Base-by-base conservation (phyloP, 2,329 filamentous ascomycete genomes). In the Cryphonectria naterciae region DNA sequence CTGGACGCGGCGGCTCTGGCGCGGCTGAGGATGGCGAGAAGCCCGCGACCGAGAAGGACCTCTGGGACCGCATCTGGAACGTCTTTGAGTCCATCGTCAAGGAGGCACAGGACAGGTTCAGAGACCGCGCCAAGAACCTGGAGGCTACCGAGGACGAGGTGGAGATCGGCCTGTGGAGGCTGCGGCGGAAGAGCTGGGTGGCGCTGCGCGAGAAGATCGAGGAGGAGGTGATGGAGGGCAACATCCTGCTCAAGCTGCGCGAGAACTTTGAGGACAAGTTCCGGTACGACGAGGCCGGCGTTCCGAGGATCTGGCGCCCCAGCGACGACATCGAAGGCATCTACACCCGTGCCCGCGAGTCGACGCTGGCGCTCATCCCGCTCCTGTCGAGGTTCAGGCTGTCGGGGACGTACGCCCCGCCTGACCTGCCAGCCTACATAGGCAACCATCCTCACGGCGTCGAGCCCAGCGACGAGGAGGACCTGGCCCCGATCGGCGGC, bases 251-350 rank as follows among this genome's bases (percentile, higher is more conserved):
- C 75, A 99, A 99, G 85, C 88, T 99, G 67, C 90, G 96, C 49
- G 96, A 99, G 81, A 98, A 98, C 83, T 99, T 99, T 75, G 96
- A 99, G 82, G 96, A 99, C 84, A 98, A 97, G 82, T 99, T 99
- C 88, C 92, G 96, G 74, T 99, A 99, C 77, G 96, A 99, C 77
- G 95, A 98, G 72, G 90, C 91, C 8, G 96, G 96, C 37, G 96
- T 99, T 5, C 96, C 96, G 6, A 89, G 96, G 72, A 97, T 99
- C 81, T 99, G 96, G 96, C 91, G 95, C 35, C 96, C 96, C 1
- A 95, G 92, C 1, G 96, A 99, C 79, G 96, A 99, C 78, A 99
- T 99, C 73, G 96, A 99, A 83, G 95, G 95, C 62, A 85, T 97
- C 58, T 99, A 98, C 81, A 98, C 94, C 49, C 92, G 91, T 74